Evolutionary conservation across 1,139 yeast genomes (phyloP).

Genomic region (Suhomyces anneliseae): DNA sequence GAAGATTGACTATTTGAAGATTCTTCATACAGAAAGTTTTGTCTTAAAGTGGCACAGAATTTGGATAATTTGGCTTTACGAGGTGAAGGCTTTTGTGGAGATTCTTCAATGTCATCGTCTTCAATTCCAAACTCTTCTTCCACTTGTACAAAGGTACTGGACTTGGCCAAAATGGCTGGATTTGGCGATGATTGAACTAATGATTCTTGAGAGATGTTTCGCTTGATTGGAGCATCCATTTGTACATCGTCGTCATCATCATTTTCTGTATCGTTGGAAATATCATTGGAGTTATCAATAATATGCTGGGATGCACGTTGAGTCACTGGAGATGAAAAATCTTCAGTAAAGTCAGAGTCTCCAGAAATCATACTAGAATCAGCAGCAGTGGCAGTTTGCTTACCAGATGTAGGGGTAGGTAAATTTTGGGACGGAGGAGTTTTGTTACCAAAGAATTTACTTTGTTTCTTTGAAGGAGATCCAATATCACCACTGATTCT

Average conservation of each 20-base stretch:
- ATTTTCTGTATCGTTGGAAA: neutral
- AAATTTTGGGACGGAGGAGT: conserved; percentile 2
- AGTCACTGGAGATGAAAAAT: conserved; percentile 31
- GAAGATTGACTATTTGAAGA: neutral
- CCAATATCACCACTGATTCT: conserved; percentile 12
- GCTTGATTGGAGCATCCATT: neutral
- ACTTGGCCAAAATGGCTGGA: neutral
- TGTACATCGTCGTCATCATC: conserved; percentile 19
- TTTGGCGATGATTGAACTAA: conserved; percentile 3
- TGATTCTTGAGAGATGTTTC: neutral
- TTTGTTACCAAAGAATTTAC: conserved; percentile 21
- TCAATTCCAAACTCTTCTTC: conserved; percentile 16
- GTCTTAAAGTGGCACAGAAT: conserved; percentile 26
- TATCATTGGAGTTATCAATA: conserved; percentile 14
- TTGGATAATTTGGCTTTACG: conserved; percentile 8
- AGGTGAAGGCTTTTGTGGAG: conserved; percentile 32
- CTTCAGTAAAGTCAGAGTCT: conserved; percentile 39
- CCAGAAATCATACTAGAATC: conserved; percentile 30
- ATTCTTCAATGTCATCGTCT: conserved; percentile 47
- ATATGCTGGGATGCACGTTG: conserved; percentile 1
- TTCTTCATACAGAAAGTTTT: conserved; percentile 25
- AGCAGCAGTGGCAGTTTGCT: conserved; percentile 11
- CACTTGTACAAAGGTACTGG: conserved; percentile 12
- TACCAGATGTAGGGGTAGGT: conserved; percentile 11
- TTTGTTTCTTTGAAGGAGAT: conserved; percentile 11